Evolutionary conservation across 192 early-diverging fungal genomes (phyloP).

Genomic region (Linnemannia zychae): DNA sequence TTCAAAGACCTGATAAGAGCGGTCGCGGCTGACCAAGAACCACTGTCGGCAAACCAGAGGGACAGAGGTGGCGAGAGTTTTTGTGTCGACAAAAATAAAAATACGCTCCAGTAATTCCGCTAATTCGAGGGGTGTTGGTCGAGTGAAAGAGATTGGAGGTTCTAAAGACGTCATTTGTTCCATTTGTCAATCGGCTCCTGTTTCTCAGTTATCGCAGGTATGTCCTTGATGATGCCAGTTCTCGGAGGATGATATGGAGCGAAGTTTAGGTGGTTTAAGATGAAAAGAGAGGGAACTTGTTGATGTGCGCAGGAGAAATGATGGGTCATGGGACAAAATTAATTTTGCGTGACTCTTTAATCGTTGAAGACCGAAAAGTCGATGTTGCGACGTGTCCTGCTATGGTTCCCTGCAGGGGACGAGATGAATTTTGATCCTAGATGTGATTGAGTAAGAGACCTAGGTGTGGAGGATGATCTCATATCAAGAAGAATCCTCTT

Average conservation of each 20-base stretch:
- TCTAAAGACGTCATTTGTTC: not conserved
- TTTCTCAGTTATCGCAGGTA: not conserved
- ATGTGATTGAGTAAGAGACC: not conserved
- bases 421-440: not conserved
- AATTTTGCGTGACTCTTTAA: not conserved
- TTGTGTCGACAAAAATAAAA: not conserved
- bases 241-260: not conserved
- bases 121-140: not conserved
- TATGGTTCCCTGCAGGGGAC: not conserved
- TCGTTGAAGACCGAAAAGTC: conserved; percentile 1
- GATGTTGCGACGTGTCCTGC: conserved; percentile 4
- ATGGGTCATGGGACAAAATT: not conserved
- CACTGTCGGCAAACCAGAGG: not conserved
- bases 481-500: not conserved
- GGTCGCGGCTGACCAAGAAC: not conserved
- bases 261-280: not conserved
- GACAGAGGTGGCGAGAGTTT: not conserved
- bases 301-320: too few species aligned
- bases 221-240: not conserved
- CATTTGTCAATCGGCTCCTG: not conserved
- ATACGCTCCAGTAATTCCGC: not conserved
- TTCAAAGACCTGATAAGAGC: not conserved
- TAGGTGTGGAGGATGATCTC: not conserved
- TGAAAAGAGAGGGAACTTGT: not conserved
- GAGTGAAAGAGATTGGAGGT: not conserved